phyloP scores from a whole-genome alignment of 1,139 yeast species.

The Lodderomyces beijingensis region DNA sequence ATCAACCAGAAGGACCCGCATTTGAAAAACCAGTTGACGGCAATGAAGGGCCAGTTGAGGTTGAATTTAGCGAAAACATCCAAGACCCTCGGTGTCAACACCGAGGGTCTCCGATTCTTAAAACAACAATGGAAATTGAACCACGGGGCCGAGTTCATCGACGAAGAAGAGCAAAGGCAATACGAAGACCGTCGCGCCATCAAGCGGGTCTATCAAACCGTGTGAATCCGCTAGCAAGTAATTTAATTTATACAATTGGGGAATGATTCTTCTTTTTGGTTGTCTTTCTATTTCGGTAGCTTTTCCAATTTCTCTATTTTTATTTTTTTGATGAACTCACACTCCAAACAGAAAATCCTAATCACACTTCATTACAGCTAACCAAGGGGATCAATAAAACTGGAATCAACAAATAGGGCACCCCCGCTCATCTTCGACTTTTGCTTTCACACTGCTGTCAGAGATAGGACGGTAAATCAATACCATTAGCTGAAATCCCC shows the following conservation, averaged over 20 bases:
- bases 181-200: slow-evolving; percentile 52
- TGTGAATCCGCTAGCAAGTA: slow-evolving; percentile 4
- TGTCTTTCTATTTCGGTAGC: no score
- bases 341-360: no score
- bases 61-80: slow-evolving; percentile 48
- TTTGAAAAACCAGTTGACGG: slow-evolving; percentile 56
- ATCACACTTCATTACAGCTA: no score
- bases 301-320: no score
- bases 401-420: no score
- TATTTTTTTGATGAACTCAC: no score
- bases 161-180: slow-evolving; percentile 57
- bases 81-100: slow-evolving; percentile 74
- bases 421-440: no score
- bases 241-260: not conserved
- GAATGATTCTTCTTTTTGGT: no score
- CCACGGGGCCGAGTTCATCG: slow-evolving; percentile 72
- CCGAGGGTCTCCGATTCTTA: slow-evolving; percentile 74
- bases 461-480: no score
- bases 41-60: slow-evolving; percentile 56
- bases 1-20: slow-evolving; percentile 59
- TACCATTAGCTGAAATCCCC: no score
- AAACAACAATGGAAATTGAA: slow-evolving; percentile 74
- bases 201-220: slow-evolving; percentile 64
- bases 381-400: no score
- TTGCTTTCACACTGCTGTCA: no score